phyloP scores from a whole-genome alignment of 805 yeast genomes.

The Yarrowia sp. region DNA sequence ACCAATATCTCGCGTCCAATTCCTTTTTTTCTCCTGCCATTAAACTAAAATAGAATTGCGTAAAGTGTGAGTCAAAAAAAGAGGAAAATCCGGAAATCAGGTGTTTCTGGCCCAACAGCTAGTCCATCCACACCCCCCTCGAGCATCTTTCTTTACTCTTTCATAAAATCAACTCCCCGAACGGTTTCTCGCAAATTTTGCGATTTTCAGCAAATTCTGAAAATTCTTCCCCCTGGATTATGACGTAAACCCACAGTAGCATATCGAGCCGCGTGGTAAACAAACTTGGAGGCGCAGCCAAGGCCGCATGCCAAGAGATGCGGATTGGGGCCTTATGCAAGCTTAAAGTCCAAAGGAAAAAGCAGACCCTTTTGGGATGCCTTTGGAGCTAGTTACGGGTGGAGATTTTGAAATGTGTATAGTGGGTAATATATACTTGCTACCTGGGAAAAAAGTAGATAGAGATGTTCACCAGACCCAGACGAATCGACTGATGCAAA shows the following conservation, averaged over 20 bases:
- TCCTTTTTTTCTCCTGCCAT: not conserved
- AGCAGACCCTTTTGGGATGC: not conserved
- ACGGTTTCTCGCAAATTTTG: not conserved
- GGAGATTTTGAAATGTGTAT: no score
- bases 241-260: constrained; percentile 21
- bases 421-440: no score
- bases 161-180: not conserved
- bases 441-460: no score
- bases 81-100: not conserved
- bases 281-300: constrained; percentile 25
- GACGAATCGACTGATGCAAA: no score
- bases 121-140: no score
- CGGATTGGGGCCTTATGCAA: not conserved
- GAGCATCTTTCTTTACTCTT: no score
- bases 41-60: not conserved
- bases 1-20: not conserved
- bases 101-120: no score
- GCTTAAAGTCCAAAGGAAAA: not conserved
- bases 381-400: no score
- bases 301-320: constrained; percentile 25
- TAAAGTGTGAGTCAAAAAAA: not conserved
- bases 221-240: not conserved
- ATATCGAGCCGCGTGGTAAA: constrained; percentile 20
- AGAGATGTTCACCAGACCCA: no score
- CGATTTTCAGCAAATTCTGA: not conserved